Conservation (phyloP, 352 stramenopile genomes). For the Blastocystis sp. region DNA sequence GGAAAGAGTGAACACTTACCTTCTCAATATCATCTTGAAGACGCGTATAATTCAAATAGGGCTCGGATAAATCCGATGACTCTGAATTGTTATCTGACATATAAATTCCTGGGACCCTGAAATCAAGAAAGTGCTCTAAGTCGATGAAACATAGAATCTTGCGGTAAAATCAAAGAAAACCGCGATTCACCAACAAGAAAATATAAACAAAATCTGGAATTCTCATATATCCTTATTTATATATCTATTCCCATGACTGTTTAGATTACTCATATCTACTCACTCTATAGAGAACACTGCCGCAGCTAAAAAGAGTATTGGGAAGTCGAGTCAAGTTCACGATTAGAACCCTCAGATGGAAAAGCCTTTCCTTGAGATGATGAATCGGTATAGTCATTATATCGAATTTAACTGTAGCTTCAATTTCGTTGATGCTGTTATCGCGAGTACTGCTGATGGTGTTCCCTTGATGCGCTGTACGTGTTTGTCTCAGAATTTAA, state of each 20-base stretch:
- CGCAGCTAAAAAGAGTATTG: not conserved
- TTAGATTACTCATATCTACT: not conserved
- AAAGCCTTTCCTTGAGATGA: slow-evolving; percentile 16
- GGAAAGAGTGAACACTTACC: not conserved
- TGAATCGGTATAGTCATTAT: not conserved
- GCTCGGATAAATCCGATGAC: slow-evolving; percentile 12
- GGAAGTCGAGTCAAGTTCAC: not conserved
- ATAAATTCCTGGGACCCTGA: not conserved
- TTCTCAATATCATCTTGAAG: slow-evolving; percentile 46
- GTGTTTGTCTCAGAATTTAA: not conserved
- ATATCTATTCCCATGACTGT: not conserved
- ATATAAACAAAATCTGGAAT: not conserved
- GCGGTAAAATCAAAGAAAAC: not conserved
- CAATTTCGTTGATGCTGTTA: slow-evolving; percentile 22
- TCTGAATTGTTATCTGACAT: slow-evolving; percentile 38
- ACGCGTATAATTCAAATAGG: slow-evolving; percentile 39
- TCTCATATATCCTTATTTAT: not conserved
- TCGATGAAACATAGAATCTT: not conserved
- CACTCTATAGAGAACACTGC: not conserved
- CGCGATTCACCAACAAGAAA: not conserved
- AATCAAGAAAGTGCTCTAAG: not conserved
- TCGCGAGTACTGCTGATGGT: slow-evolving; percentile 25
- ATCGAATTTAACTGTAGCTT: not conserved
- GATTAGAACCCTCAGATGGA: slow-evolving; percentile 21
- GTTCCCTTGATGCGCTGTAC: slow-evolving; percentile 19